Base-by-base conservation (phyloP, 208 protist species). In the Crithidia bombi region DNA sequence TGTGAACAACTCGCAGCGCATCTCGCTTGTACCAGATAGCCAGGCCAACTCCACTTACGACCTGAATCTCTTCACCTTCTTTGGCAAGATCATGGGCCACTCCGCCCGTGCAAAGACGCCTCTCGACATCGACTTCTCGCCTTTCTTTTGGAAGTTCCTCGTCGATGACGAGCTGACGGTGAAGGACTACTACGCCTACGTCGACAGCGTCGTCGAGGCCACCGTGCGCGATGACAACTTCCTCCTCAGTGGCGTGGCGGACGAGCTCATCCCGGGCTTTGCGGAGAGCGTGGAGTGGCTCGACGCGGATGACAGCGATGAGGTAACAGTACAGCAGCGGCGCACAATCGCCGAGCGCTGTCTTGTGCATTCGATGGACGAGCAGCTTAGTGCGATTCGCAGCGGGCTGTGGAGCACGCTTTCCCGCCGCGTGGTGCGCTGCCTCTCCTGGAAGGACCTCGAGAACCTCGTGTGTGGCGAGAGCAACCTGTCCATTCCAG, bases 81-180 rank as follows among this genome's bases (percentile, higher is more conserved):
- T 97, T 62, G 92, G 92, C 65, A 92, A 95, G 78, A 84, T 95
- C 43, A 94, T 97, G 89, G 92, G 90, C 17, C 81, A 97, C 76
- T 74, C 77, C 0, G 87, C 83, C 17, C 76, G 82, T 5, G 83
- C 92, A 43, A 79, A 82, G 69, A 82, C 73, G 11, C 88, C 92
- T 35, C 75, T 95, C 26, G 83, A 88, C 55, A 83, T 97, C 58
- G 92, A 97, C 73, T 87, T 97, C 69, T 95, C 90, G 33, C 92
- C 90, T 6, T 97, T 94, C 75, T 65, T 97, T 47, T 97, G 92
- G 92, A 95, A 95, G 70, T 97, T 90, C 55, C 71, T 97, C n/a
- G 89, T 94, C 3, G 92, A 94, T 39, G 90, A 97, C 72, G 75
- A 64, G 36, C 73, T 97, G 14, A 87, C 80, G 43, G 73, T 95